These are phyloP conservation scores for Ceratobasidium sp. DNA, from an alignment of 1,284 basidiomycete species.

Conservation along the genomic window DNA sequence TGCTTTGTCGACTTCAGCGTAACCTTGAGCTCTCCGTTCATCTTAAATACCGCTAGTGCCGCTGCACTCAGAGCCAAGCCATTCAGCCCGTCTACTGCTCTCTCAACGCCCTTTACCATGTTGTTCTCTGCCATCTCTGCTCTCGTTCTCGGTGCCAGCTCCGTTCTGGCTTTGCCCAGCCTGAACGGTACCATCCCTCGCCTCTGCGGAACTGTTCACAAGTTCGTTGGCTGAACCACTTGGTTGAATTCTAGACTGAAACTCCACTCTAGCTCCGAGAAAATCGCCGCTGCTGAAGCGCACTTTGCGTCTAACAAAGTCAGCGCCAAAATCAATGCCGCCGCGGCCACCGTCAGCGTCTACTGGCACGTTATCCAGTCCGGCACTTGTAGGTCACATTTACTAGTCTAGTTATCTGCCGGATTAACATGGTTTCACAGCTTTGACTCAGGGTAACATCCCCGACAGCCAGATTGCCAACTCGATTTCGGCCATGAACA, in stretches of 20 bases:
- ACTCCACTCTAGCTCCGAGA: background rate
- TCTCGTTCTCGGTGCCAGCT: conserved; percentile 34
- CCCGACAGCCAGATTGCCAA: conserved; percentile 55
- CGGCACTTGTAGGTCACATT: conserved; percentile 46
- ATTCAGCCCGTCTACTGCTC: background rate
- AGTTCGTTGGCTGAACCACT: background rate
- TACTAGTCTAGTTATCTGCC: background rate
- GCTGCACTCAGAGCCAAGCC: background rate
- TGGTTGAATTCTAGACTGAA: conserved; percentile 1
- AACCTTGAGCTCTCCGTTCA: background rate
- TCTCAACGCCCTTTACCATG: conserved; percentile 20
- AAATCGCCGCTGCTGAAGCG: conserved; percentile 45
- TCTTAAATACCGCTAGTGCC: conserved; percentile 14
- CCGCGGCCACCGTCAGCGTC: conserved; percentile 50
- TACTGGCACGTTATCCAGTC: conserved; percentile 60
- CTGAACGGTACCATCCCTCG: conserved; percentile 28
- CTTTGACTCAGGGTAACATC: conserved; percentile 56
- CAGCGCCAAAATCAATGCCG: conserved; percentile 11
- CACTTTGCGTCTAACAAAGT: conserved; percentile 51
- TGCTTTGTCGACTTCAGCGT: background rate
- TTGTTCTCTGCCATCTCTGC: conserved; percentile 32
- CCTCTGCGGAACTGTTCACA: conserved; percentile 38
- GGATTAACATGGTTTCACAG: conserved; percentile 39
- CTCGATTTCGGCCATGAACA: conserved; percentile 60
- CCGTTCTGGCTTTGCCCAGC: conserved; percentile 38